A percentile compares a stretch with the other conserved stretches of the same genome.
Conservation (phyloP, 768 basidiomycete species). For the Lentinula aciculospora region DNA sequence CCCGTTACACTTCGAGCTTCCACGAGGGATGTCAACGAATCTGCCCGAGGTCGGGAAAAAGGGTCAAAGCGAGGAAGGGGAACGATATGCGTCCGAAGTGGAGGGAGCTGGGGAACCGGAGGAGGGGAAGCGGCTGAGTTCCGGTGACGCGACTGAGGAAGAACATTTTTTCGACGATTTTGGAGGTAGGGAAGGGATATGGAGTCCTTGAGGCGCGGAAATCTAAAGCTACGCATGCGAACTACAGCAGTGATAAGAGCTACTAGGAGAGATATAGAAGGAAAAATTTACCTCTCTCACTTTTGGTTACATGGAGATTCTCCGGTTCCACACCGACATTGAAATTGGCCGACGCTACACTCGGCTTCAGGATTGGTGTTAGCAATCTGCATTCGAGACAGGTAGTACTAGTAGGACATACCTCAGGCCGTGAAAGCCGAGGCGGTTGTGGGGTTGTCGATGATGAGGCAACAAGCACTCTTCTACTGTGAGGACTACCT, state of each 20-base stretch:
- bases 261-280: not conserved
- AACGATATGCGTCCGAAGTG: slow-evolving; percentile 11
- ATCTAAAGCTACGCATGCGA: slow-evolving; percentile 1
- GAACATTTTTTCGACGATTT: not conserved
- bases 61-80: slow-evolving; percentile 22
- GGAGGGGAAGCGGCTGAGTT: not conserved
- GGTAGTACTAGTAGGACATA: not conserved
- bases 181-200: slow-evolving; percentile 2
- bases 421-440: not conserved
- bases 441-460: not conserved
- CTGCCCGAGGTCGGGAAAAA: slow-evolving; percentile 18
- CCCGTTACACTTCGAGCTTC: not conserved
- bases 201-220: not conserved
- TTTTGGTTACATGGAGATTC: not conserved
- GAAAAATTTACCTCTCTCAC: not conserved
- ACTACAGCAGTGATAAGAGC: not conserved
- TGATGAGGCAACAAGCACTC: not conserved
- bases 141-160: not conserved
- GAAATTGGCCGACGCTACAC: not conserved
- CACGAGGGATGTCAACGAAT: slow-evolving; percentile 20
- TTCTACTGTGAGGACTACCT: not conserved
- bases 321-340: not conserved
- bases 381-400: not conserved
- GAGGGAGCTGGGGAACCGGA: not conserved
- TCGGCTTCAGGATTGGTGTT: not conserved